phyloP scores from a whole-genome alignment of 2,329 filamentous ascomycete species.

The Calcarisporium arbuscula region DNA sequence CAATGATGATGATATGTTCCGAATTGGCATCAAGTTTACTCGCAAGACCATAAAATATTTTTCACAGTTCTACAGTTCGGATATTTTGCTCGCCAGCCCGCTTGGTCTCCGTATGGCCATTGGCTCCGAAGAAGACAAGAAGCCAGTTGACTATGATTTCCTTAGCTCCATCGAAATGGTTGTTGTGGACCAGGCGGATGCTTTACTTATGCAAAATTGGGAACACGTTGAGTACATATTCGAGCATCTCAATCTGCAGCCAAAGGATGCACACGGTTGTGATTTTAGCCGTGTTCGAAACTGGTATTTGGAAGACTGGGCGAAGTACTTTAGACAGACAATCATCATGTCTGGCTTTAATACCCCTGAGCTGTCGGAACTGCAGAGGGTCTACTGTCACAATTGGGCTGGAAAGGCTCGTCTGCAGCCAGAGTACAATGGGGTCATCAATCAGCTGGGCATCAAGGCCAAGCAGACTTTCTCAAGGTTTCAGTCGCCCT shows the following conservation, averaged over 20 bases:
- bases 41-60: constrained; percentile 94
- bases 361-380: constrained; percentile 78
- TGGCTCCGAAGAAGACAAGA: constrained; percentile 62
- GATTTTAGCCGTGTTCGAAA: constrained; percentile 85
- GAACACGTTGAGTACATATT: constrained; percentile 92
- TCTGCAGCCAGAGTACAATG: constrained; percentile 60
- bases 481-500: constrained; percentile 70
- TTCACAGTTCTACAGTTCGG: constrained; percentile 90
- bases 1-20: constrained; percentile 96
- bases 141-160: constrained; percentile 74
- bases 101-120: constrained; percentile 87
- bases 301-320: constrained; percentile 90
- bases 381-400: constrained; percentile 68
- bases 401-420: constrained; percentile 79
- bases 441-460: constrained; percentile 66
- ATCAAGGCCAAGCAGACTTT: constrained; percentile 80
- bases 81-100: constrained; percentile 88
- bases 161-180: constrained; percentile 89
- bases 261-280: constrained; percentile 82
- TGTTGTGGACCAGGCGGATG: constrained; percentile 86
- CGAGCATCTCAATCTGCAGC: constrained; percentile 83
- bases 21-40: constrained; percentile 93
- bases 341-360: constrained; percentile 76
- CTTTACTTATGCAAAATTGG: constrained; percentile 97
- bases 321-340: constrained; percentile 76